Base-by-base conservation (phyloP, 2,329 filamentous ascomycete species). In the Penicillium sp. region DNA sequence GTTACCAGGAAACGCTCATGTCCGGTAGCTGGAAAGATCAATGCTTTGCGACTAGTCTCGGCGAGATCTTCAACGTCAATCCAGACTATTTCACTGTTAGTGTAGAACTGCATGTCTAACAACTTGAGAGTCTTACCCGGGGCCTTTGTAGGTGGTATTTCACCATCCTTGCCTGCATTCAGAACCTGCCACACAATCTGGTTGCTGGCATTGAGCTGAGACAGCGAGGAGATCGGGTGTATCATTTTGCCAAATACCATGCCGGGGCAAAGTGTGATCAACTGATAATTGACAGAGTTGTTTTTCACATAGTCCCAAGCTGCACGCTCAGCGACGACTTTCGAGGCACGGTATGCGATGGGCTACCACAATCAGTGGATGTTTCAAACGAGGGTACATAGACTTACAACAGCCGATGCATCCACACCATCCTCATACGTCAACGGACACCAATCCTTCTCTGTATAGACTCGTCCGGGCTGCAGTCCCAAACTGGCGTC, bases 141-240 rank as follows among this genome's bases (percentile, higher is more conserved):
- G 7, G 65, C 67, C 35, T 67, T 68, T 1, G 67, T 69, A 11
- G 63, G 62, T 7, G 66, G 65, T 13, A 69, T 50, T 27, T 61
- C 57, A 21, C 60, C 63, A 48, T 62, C 39, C 19, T 56, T 62
- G 37, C 65, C 64, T 2, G 60, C 63, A 23, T 43, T 61, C 31
- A 68, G 53, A n/a, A 69, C 68, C 8, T 66, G 58, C 69, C 69
- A 72, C 19, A 72, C 65, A 49, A 72, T 65, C 42, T 64, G 61
- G 39, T 69, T 71, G 50, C 67, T 69, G 1, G 67, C 67, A 52
- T 71, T 72, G 37, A 70, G 55, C 3, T 67, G 62, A 19, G 54
- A 55, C 3, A 67, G 29, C 3, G 61, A 64, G 9, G 47, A 49
- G 10, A 67, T 66, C 0, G 62, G 55, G 31, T 68, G 67, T 21